These are phyloP conservation scores for Alternaria gaisen DNA, from an alignment of 2,329 filamentous ascomycete species.

Conservation along the genomic window DNA sequence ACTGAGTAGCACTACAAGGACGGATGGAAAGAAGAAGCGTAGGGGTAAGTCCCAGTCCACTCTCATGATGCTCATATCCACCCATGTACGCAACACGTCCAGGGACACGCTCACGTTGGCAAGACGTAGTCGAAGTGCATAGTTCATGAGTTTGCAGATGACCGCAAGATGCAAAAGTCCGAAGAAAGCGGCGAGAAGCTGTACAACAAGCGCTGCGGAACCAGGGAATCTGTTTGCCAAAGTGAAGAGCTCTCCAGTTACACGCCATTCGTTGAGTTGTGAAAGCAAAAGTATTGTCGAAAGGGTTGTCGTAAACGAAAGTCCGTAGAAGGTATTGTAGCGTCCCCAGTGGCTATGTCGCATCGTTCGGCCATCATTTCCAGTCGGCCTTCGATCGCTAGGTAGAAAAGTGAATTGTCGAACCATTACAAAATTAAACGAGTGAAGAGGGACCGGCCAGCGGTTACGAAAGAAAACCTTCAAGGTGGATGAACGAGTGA, in stretches of 20 bases:
- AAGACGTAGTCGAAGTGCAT: conserved; percentile 36
- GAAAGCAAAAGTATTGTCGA: neutral
- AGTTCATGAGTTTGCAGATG: conserved; percentile 41
- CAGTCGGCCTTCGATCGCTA: conserved; percentile 17
- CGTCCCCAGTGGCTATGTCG: conserved; percentile 35
- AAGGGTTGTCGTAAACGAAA: conserved; percentile 36
- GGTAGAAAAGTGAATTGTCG: conserved; percentile 32
- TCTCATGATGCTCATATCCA: conserved; percentile 35
- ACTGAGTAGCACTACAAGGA: conserved; percentile 33
- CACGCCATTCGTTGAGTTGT: conserved; percentile 31
- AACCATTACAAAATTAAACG: conserved; percentile 26
- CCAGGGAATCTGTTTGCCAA: conserved; percentile 33
- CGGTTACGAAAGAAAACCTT: conserved; percentile 21
- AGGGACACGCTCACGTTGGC: conserved; percentile 35
- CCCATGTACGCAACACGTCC: conserved; percentile 40
- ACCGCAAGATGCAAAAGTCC: conserved; percentile 41
- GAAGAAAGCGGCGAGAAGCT: conserved; percentile 39
- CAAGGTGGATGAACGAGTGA: conserved; percentile 8
- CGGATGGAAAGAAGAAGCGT: conserved; percentile 39
- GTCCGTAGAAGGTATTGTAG: conserved; percentile 41
- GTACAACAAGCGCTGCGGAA: conserved; percentile 36
- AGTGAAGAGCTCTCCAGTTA: conserved; percentile 29
- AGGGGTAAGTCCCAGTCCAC: conserved; percentile 42
- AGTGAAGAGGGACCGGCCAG: conserved; percentile 22
- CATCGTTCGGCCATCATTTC: conserved; percentile 24